Percentiles rank a stretch among this genome's conserved stretches.
Evolutionary conservation across 352 stramenopile genomes (phyloP).

Genomic region (Chrysophaeum taylorii): DNA sequence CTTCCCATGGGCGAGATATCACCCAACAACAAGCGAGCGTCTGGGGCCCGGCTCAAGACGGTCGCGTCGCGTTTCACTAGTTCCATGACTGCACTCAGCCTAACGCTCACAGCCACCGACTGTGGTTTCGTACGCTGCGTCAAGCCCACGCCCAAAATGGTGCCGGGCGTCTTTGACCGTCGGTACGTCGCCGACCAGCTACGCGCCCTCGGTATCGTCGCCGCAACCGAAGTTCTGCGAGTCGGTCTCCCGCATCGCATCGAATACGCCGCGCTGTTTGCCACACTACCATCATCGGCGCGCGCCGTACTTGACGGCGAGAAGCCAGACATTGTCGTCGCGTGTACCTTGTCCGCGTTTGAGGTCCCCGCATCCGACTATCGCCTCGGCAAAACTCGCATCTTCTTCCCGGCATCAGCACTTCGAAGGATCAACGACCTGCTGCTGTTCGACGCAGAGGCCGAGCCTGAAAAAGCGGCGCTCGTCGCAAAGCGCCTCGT

Average conservation of each 20-base stretch:
- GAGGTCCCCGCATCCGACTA: background rate
- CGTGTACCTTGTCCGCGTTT: background rate
- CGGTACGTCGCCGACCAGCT: background rate
- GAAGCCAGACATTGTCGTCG: conserved; percentile 3
- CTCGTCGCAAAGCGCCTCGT: background rate
- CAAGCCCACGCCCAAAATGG: conserved; percentile 67
- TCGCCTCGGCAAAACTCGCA: conserved; percentile 33
- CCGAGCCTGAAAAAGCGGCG: background rate
- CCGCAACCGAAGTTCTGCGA: background rate
- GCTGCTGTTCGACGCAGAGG: background rate
- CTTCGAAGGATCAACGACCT: background rate
- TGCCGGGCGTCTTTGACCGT: conserved; percentile 49
- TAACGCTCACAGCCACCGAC: conserved; percentile 60
- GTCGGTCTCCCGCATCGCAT: conserved; percentile 5
- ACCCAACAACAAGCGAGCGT: conserved; percentile 32
- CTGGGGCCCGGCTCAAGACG: conserved; percentile 24
- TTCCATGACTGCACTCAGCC: conserved; percentile 63
- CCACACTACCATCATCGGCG: background rate
- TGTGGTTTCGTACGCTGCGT: conserved; percentile 73
- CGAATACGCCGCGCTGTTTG: background rate
- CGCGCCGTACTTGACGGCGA: background rate
- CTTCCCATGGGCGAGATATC: conserved; percentile 1
- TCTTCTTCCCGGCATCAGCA: conserved; percentile 66
- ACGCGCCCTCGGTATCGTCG: background rate
- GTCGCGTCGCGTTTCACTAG: conserved; percentile 63